phyloP scores from a whole-genome alignment of 306 rosid species.

The Rosa chinensis region DNA sequence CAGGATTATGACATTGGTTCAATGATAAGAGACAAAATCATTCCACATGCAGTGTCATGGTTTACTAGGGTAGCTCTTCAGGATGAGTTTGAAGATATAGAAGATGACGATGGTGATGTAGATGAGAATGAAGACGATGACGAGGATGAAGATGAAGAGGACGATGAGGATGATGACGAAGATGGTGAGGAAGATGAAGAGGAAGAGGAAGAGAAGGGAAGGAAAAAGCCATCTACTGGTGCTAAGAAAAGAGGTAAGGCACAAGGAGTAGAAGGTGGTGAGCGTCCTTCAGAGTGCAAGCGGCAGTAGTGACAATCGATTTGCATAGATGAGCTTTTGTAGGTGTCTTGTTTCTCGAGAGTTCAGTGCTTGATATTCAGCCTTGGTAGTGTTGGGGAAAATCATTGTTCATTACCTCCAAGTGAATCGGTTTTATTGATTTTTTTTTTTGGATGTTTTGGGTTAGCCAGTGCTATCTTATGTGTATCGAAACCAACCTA shows the following conservation, averaged over 20 bases:
- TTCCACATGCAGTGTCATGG: slow-evolving; percentile 89
- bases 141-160: slow-evolving; percentile 29
- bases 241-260: slow-evolving; percentile 49
- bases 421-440: not conserved
- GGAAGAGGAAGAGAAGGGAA: slow-evolving; percentile 48
- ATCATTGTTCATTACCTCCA: not conserved
- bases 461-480: not conserved
- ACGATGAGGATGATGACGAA: fast-evolving
- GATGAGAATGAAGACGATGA: slow-evolving; percentile 36
- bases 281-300: slow-evolving; percentile 83
- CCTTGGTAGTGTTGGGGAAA: slow-evolving; percentile 4
- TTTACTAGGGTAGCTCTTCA: slow-evolving; percentile 82
- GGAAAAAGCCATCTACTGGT: slow-evolving; percentile 34
- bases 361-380: not conserved
- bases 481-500: not conserved
- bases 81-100: slow-evolving; percentile 66
- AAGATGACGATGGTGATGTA: slow-evolving; percentile 49
- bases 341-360: not conserved
- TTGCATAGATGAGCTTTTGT: slow-evolving; percentile 2
- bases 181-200: slow-evolving; percentile 22
- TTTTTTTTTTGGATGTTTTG: slow-evolving; percentile 3
- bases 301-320: slow-evolving; percentile 48
- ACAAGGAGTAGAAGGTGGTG: slow-evolving; percentile 49
- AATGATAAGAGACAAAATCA: slow-evolving; percentile 71
- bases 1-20: slow-evolving; percentile 85